A percentile compares a stretch with the other conserved stretches of the same genome.
Conservation (phyloP, 495 filamentous ascomycete species). For the Penicillium cosmopolitanum region DNA sequence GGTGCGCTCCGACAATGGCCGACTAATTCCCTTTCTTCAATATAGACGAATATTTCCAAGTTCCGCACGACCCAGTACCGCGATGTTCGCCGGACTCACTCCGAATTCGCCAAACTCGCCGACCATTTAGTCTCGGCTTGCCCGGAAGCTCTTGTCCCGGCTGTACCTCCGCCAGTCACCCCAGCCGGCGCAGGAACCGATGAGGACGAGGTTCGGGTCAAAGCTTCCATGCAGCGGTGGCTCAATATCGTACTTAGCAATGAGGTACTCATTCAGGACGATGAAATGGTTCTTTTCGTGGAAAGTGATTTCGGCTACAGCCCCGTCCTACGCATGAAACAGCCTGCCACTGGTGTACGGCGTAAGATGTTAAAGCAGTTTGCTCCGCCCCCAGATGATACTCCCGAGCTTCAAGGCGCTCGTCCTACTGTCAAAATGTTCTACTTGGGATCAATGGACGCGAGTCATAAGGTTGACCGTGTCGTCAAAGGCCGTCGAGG, state of each 20-base stretch:
- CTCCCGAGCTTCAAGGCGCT: constrained; percentile 87
- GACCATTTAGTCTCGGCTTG: constrained; percentile 95
- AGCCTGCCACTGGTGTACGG: constrained; percentile 94
- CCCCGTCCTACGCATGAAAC: constrained; percentile 91
- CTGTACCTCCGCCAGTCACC: constrained; percentile 86
- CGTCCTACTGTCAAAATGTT: constrained; percentile 93
- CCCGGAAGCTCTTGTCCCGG: constrained; percentile 96
- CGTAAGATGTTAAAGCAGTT: constrained; percentile 98
- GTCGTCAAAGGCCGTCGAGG: constrained; percentile 91
- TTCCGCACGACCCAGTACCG: constrained; percentile 98
- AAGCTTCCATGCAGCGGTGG: constrained; percentile 90
- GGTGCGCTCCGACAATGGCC: background rate
- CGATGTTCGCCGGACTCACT: constrained; percentile 92
- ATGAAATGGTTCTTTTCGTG: constrained; percentile 95
- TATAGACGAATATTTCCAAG: constrained; percentile 92
- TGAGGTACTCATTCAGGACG: constrained; percentile 90
- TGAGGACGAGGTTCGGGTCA: constrained; percentile 90
- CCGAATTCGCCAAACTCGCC: constrained; percentile 92
- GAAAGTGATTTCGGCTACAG: constrained; percentile 99
- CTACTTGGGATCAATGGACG: constrained; percentile 93
- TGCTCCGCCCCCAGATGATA: constrained; percentile 95
- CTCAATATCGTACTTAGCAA: constrained; percentile 89
- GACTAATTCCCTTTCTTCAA: constrained; percentile 13
- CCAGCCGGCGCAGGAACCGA: constrained; percentile 95
- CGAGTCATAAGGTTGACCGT: constrained; percentile 91